These are phyloP conservation scores for Eragrostis curvula DNA, from an alignment of 176 grass and related monocot species.

Conservation along the genomic window DNA sequence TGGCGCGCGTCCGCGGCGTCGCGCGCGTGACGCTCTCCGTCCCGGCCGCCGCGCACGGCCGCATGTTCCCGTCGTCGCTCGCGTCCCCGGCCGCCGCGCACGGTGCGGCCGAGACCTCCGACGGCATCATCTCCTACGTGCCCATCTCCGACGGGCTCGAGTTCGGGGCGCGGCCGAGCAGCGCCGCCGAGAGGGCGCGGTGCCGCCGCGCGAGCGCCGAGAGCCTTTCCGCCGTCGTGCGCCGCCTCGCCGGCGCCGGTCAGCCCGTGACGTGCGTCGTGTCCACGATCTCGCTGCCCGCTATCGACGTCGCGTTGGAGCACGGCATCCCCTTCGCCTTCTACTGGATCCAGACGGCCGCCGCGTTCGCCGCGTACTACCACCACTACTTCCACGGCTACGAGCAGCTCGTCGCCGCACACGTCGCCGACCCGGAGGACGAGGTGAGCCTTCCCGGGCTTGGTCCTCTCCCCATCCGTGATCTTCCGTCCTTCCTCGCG, in stretches of 20 bases:
- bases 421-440: not conserved
- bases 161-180: not conserved
- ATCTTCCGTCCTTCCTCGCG: conserved; percentile 48
- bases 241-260: not conserved
- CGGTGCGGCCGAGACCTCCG: conserved; percentile 16
- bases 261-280: conserved; percentile 3
- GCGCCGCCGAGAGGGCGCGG: not conserved
- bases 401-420: too few relatives aligned
- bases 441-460: conserved; percentile 40
- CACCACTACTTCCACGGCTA: conserved; percentile 36
- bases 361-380: conserved; percentile 33
- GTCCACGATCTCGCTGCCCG: not conserved
- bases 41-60: conserved; percentile 14
- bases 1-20: conserved; percentile 24
- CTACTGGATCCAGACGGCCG: not conserved
- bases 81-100: not conserved
- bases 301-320: not conserved
- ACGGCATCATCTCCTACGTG: conserved; percentile 41
- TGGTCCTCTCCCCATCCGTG: conserved; percentile 20
- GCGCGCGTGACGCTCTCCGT: conserved; percentile 40
- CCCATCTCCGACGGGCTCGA: conserved; percentile 42
- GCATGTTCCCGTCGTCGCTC: conserved; percentile 41
- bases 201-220: not conserved
- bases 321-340: conserved; percentile 7
- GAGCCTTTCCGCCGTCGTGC: not conserved